Evolutionary conservation across 2,329 filamentous ascomycete genomes (phyloP), one percentile per base, ranked within the genome.

Genomic region (Aspergillus sp.): DNA sequence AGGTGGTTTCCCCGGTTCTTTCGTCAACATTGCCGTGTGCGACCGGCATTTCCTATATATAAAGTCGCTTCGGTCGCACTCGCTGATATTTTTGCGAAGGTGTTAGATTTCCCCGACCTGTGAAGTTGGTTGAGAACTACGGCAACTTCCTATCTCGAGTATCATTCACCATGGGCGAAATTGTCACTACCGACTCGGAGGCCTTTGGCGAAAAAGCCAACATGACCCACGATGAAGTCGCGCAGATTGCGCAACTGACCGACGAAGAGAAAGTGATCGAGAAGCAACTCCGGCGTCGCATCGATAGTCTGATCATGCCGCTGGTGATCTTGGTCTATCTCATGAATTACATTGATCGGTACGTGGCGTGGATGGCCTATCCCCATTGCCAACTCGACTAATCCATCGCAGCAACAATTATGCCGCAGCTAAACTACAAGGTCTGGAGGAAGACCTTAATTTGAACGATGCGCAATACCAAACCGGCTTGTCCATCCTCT

Each of bases 271-370:
- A 68, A 49, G 60, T 60, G 1, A 53, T 75, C 5, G 75, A 79
- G 67, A 75, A 71, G 62, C 73, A 75, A 57, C 68, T 79, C 49
- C 69, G 71, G 3, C 64, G 68, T 5, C 73, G 71, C 32, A 77
- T 79, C 52, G 77, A 79, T 56, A 31, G 59, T 22, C 54, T 73
- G 24, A 73, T 78, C 42, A 77, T 78, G 73, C 77, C 77, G 9
- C 61, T 77, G 52, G 71, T 79, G 11, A 75, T 79, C 58, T 62
- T 74, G 11, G 72, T 78, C 10, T 79, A 79, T 58, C 65, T 78
- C 32, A 77, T 79, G 75, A 79, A 78, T 65, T 79, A 78, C 52
- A 78, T 79, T 52, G 77, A 79, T 60, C 71, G 77, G 75, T 77
- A 66, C 20, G 68, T 18, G 31, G 9, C 12, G 1, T 42, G 36